Percentiles rank a stretch among this genome's conserved stretches.
phyloP scores from a whole-genome alignment of 805 yeast genomes.

The Phaffomyces opuntiae region DNA sequence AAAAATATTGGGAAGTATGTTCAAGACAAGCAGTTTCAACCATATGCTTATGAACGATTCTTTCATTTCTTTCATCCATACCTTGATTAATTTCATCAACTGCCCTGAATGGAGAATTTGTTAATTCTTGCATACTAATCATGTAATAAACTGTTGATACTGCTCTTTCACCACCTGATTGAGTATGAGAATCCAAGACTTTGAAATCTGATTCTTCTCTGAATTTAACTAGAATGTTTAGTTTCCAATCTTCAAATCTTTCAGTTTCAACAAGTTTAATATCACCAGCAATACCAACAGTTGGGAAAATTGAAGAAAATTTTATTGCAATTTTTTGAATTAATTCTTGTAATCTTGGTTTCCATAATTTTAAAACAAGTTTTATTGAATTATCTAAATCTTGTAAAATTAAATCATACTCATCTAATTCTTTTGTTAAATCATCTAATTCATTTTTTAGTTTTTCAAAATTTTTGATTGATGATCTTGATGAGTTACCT shows the following conservation, averaged over 20 bases:
- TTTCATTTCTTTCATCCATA: slow-evolving; percentile 92
- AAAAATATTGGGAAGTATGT: slow-evolving; percentile 70
- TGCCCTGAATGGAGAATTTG: slow-evolving; percentile 86
- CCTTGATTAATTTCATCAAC: slow-evolving; percentile 99
- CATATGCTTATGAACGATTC: slow-evolving; percentile 76
- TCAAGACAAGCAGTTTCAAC: slow-evolving; percentile 78
- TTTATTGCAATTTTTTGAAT: slow-evolving; percentile 51
- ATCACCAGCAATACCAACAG: slow-evolving; percentile 85
- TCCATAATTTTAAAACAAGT: slow-evolving; percentile 45
- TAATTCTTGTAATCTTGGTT: slow-evolving; percentile 47
- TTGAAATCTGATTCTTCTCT: slow-evolving; percentile 68
- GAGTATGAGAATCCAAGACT: slow-evolving; percentile 76
- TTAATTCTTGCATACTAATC: slow-evolving; percentile 82
- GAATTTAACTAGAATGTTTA: slow-evolving; percentile 80
- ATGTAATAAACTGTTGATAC: slow-evolving; percentile 88
- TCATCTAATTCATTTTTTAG: slow-evolving; percentile 19
- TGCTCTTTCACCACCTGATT: slow-evolving; percentile 97
- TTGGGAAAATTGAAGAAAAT: slow-evolving; percentile 58
- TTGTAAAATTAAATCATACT: slow-evolving; percentile 14
- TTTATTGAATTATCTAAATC: slow-evolving; percentile 30
- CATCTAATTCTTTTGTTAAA: slow-evolving; percentile 20
- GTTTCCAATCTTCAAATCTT: slow-evolving; percentile 68
- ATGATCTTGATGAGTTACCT: slow-evolving; percentile 31
- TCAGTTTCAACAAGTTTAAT: slow-evolving; percentile 49
- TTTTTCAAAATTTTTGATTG: slow-evolving; percentile 27